These are phyloP conservation scores for Mrakia frigida DNA, from an alignment of 768 basidiomycete species.

Conservation along the genomic window DNA sequence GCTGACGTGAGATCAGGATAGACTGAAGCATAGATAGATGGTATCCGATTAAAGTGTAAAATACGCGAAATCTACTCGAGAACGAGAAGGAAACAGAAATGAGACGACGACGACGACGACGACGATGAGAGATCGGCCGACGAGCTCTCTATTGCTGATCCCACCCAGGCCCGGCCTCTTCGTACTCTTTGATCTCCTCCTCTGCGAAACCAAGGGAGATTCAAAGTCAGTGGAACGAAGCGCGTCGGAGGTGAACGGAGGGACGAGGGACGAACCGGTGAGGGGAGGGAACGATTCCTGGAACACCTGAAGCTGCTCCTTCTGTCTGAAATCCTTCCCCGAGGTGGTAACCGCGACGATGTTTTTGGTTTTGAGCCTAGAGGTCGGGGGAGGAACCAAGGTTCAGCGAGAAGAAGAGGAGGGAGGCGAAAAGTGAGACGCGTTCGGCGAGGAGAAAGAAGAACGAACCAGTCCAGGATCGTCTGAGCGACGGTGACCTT, in stretches of 20 bases:
- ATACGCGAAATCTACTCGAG: too few relatives aligned
- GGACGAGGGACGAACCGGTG: constrained; percentile 2
- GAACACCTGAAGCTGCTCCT: constrained; percentile 26
- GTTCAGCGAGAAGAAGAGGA: too few relatives aligned
- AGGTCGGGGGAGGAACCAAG: too few relatives aligned
- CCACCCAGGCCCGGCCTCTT: constrained; percentile 1
- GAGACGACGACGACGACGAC: too few relatives aligned
- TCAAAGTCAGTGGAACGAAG: neutral
- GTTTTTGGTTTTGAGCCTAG: constrained; percentile 4
- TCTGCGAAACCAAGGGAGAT: neutral
- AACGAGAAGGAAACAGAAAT: too few relatives aligned
- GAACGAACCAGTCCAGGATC: constrained; percentile 19
- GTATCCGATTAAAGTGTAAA: too few relatives aligned
- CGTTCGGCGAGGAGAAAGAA: neutral
- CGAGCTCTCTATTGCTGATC: neutral
- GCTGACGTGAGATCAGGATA: too few relatives aligned
- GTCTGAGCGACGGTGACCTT: constrained; percentile 27
- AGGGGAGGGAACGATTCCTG: constrained; percentile 20
- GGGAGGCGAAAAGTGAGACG: neutral
- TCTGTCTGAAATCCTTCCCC: constrained; percentile 23
- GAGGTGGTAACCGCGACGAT: constrained; percentile 30
- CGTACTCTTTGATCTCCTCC: constrained; percentile 24
- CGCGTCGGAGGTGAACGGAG: neutral
- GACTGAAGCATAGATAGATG: too few relatives aligned
- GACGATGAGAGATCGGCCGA: neutral